Evolutionary conservation across 2,329 filamentous ascomycete genomes (phyloP).

Genomic region (Esteya vermicola): DNA sequence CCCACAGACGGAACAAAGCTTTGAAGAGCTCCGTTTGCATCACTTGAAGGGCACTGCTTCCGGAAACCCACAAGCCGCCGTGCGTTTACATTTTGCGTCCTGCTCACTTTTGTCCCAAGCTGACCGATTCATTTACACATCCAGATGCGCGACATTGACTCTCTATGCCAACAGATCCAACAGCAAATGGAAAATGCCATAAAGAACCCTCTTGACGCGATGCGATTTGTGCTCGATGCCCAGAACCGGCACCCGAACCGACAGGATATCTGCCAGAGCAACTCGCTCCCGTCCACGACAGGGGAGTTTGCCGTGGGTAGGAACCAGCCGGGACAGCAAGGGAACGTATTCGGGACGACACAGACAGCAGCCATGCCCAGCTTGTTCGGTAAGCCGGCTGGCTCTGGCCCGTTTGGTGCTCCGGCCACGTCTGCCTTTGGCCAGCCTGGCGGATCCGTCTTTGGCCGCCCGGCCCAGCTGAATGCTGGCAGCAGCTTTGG

Average conservation of each 20-base stretch:
- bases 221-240: constrained; percentile 52
- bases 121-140: too few species aligned
- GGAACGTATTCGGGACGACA: constrained; percentile 20
- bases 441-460: constrained; percentile 12
- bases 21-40: constrained; percentile 72
- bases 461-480: constrained; percentile 18
- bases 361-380: constrained; percentile 2
- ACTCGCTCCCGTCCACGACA: constrained; percentile 24
- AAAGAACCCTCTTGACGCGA: constrained; percentile 55
- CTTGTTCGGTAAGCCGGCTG: constrained; percentile 22
- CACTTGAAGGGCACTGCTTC: constrained; percentile 46
- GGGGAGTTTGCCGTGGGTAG: constrained; percentile 29
- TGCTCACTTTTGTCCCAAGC: too few species aligned
- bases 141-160: constrained; percentile 45
- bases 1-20: constrained; percentile 64
- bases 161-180: constrained; percentile 48
- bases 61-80: constrained; percentile 43
- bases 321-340: constrained; percentile 5
- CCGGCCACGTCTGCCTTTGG: constrained; percentile 22
- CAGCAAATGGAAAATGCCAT: constrained; percentile 60
- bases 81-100: constrained; percentile 18
- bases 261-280: constrained; percentile 43
- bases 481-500: constrained; percentile 15
- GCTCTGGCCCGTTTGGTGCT: constrained; percentile 25
- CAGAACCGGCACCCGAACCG: constrained; percentile 64